phyloP scores from a whole-genome alignment of 23 red algal genomes.

The Chondrus crispus region DNA sequence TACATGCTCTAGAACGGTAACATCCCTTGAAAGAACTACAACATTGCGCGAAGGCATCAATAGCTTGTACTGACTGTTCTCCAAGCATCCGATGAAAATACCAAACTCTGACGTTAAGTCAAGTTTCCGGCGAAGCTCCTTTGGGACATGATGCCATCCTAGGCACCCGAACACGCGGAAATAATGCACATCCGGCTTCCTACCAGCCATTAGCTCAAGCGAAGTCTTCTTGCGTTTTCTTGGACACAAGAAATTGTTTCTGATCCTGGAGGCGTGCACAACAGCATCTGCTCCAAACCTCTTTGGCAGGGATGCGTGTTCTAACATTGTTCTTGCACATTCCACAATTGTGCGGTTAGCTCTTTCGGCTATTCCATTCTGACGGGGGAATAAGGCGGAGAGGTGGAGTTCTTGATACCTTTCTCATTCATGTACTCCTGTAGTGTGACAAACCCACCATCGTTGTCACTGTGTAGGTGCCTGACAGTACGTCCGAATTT shows the following conservation, averaged over 20 bases:
- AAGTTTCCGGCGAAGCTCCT: background rate
- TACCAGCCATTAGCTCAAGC: background rate
- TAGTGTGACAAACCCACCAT: background rate
- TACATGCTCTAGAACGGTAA: too few species aligned
- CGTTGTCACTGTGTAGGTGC: background rate
- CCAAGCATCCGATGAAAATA: too few species aligned
- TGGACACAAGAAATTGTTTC: background rate
- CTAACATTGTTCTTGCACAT: background rate
- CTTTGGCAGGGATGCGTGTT: background rate
- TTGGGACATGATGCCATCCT: background rate
- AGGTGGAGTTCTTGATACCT: background rate
- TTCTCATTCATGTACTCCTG: background rate
- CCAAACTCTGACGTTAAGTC: background rate
- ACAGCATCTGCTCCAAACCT: background rate
- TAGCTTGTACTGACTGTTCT: too few species aligned
- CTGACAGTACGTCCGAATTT: background rate
- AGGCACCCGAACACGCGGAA: background rate
- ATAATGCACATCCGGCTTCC: background rate
- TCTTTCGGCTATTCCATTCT: background rate
- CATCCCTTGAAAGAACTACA: too few species aligned
- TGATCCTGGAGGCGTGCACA: background rate
- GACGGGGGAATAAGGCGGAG: background rate
- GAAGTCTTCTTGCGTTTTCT: background rate
- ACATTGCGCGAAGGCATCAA: too few species aligned
- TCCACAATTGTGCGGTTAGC: background rate